Percentiles rank a stretch among this genome's conserved stretches.
These are phyloP conservation scores for Phytophthora fragariae DNA, from an alignment of 352 stramenopile species.

Conservation along the genomic window DNA sequence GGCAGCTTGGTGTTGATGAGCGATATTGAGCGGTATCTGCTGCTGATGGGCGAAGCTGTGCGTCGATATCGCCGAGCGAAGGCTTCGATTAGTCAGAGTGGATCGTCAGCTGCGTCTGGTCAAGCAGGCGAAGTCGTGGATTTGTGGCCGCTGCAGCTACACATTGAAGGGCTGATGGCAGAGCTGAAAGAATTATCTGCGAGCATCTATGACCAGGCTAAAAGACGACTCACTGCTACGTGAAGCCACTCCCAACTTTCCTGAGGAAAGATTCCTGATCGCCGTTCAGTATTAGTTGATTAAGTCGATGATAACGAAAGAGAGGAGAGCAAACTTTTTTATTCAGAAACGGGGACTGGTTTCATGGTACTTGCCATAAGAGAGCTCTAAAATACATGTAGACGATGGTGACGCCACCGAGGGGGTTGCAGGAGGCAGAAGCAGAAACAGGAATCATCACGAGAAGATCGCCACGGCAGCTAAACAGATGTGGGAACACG, in stretches of 20 bases:
- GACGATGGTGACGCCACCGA: too few relatives aligned
- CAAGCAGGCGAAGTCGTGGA: not conserved
- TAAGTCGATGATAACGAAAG: too few relatives aligned
- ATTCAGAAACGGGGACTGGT: not conserved
- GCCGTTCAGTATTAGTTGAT: not conserved
- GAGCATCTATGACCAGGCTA: not conserved
- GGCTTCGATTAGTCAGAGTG: not conserved
- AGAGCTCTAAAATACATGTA: too few relatives aligned
- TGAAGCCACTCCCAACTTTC: not conserved
- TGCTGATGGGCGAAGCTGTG: not conserved
- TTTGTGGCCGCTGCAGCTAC: not conserved
- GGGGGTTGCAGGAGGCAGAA: too few relatives aligned
- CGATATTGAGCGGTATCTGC: not conserved
- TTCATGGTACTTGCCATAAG: too few relatives aligned
- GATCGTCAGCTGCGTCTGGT: not conserved
- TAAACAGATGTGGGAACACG: constrained; percentile 6
- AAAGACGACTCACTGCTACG: not conserved
- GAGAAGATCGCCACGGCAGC: too few relatives aligned
- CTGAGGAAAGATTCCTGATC: not conserved
- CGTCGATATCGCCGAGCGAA: not conserved
- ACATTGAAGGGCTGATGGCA: not conserved
- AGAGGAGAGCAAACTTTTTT: not conserved
- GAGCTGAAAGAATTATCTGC: not conserved
- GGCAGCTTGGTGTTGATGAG: not conserved
- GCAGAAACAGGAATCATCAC: too few relatives aligned